Conservation (phyloP, 495 filamentous ascomycete species). For the Penicillium bialowiezense region DNA sequence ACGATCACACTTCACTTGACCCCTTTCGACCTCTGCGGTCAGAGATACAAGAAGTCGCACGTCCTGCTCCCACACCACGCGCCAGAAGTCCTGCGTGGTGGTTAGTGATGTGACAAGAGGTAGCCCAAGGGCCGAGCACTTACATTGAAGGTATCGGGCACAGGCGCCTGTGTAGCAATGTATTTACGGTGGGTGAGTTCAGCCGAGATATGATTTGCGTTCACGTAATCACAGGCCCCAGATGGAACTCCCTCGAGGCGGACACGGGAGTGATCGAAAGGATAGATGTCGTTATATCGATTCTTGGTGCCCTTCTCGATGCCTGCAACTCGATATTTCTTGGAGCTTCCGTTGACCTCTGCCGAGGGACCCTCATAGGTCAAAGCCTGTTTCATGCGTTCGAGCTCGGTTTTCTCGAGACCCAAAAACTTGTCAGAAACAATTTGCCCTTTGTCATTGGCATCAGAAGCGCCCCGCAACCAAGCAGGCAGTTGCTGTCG, state of each 20-base stretch:
- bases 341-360: slow-evolving; percentile 28
- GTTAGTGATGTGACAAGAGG: slow-evolving; percentile 35
- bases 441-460: slow-evolving; percentile 68
- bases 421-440: slow-evolving; percentile 80
- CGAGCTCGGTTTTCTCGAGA: slow-evolving; percentile 82
- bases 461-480: slow-evolving; percentile 66
- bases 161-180: slow-evolving; percentile 91
- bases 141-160: slow-evolving; percentile 89
- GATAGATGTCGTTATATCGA: slow-evolving; percentile 95
- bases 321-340: slow-evolving; percentile 66
- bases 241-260: slow-evolving; percentile 64
- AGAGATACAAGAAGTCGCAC: slow-evolving; percentile 92
- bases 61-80: slow-evolving; percentile 94
- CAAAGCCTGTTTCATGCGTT: slow-evolving; percentile 88
- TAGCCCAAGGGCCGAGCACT: slow-evolving; percentile 30
- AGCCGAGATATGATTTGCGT: slow-evolving; percentile 82
- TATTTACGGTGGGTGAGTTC: slow-evolving; percentile 80
- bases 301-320: slow-evolving; percentile 96
- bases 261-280: slow-evolving; percentile 91
- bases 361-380: slow-evolving; percentile 58
- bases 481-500: slow-evolving; percentile 63
- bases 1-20: slow-evolving; percentile 90
- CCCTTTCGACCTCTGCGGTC: slow-evolving; percentile 92
- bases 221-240: slow-evolving; percentile 92
- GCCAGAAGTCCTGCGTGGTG: slow-evolving; percentile 90